Conservation (phyloP, 495 filamentous ascomycete species). For the Penicillium canariense region DNA sequence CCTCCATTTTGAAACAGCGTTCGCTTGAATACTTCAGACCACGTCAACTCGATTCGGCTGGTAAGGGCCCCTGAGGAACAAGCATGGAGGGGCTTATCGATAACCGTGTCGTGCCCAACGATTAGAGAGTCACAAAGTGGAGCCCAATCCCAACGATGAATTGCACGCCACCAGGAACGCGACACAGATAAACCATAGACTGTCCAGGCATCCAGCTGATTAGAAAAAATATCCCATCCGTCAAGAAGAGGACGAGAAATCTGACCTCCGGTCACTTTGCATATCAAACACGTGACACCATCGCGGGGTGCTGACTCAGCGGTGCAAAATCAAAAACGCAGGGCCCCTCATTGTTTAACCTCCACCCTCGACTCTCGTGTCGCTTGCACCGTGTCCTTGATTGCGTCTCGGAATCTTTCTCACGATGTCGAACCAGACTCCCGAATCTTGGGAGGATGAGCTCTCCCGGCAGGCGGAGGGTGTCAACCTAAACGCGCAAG, state of each 20-base stretch:
- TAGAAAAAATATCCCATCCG: not conserved
- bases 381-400: constrained; percentile 28
- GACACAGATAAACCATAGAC: not conserved
- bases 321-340: constrained; percentile 26
- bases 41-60: constrained; percentile 4
- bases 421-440: constrained; percentile 73
- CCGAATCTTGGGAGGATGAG: constrained; percentile 96
- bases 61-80: constrained; percentile 19
- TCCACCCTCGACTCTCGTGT: constrained; percentile 16
- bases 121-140: not conserved
- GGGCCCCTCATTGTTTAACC: constrained; percentile 21
- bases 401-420: constrained; percentile 22
- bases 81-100: constrained; percentile 39
- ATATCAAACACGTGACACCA: constrained; percentile 22
- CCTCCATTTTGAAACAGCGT: constrained; percentile 62
- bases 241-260: not conserved
- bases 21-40: not conserved
- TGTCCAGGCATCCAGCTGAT: not conserved
- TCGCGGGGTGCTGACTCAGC: constrained; percentile 44
- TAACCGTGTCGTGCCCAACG: constrained; percentile 24
- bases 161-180: not conserved
- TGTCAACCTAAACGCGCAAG: constrained; percentile 74
- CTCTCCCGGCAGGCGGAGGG: constrained; percentile 83
- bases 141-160: not conserved
- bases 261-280: not conserved